Conservation (phyloP, 2,329 filamentous ascomycete genomes). For the Epichloe coenophiala region DNA sequence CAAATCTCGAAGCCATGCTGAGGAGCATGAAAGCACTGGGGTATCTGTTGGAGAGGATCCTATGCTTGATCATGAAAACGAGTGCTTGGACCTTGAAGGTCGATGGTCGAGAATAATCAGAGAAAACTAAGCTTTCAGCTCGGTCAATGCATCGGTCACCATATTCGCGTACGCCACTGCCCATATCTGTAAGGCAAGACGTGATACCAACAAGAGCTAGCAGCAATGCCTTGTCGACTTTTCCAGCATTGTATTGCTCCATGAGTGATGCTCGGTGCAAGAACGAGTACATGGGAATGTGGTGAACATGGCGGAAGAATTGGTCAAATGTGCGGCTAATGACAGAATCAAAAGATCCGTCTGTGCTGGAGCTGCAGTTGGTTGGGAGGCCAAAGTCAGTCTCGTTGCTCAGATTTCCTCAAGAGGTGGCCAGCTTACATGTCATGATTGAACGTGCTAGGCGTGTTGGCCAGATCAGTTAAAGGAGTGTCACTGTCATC, state of each 20-base stretch:
- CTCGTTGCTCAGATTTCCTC: not conserved
- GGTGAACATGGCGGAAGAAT: constrained; percentile 46
- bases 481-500: constrained; percentile 22
- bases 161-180: constrained; percentile 36
- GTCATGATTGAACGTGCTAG: constrained; percentile 21
- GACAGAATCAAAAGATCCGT: constrained; percentile 34
- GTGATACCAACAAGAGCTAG: constrained; percentile 43
- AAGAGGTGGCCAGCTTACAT: constrained; percentile 15
- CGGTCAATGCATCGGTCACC: constrained; percentile 41
- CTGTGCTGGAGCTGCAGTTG: constrained; percentile 16
- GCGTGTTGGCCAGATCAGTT: constrained; percentile 21
- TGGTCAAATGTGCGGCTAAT: constrained; percentile 40
- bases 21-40: constrained; percentile 32
- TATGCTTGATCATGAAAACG: constrained; percentile 30
- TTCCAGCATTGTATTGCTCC: constrained; percentile 43
- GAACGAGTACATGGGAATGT: constrained; percentile 45
- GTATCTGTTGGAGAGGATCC: constrained; percentile 29
- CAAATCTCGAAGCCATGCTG: constrained; percentile 28
- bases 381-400: not conserved
- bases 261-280: constrained; percentile 45
- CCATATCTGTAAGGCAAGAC: constrained; percentile 40
- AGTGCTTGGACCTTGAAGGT: constrained; percentile 41
- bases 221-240: constrained; percentile 39
- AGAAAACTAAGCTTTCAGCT: constrained; percentile 37
- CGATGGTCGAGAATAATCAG: constrained; percentile 40